Evolutionary conservation across 306 rosid species (phyloP).

Genomic region (Casuarina glauca): DNA sequence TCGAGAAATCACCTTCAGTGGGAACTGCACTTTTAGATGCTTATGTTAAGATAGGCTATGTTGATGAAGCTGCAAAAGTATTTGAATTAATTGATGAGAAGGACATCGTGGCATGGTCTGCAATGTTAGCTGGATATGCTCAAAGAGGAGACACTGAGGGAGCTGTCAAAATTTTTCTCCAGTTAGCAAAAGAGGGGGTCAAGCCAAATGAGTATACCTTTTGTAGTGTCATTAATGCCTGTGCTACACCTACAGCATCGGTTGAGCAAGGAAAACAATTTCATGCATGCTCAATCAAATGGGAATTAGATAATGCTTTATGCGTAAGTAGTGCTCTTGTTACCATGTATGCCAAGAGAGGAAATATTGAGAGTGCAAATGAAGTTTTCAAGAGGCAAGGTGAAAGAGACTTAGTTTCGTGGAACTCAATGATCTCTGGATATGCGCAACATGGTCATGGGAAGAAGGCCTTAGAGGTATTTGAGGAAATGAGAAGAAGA

Average conservation of each 20-base stretch:
- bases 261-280: slow-evolving; percentile 87
- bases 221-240: slow-evolving; percentile 75
- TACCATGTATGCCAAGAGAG: slow-evolving; percentile 92
- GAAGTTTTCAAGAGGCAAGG: slow-evolving; percentile 82
- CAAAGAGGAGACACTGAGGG: slow-evolving; percentile 67
- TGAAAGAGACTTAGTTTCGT: slow-evolving; percentile 87
- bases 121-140: slow-evolving; percentile 82
- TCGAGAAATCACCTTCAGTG: slow-evolving; percentile 68
- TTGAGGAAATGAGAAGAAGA: slow-evolving; percentile 58
- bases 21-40: slow-evolving; percentile 84
- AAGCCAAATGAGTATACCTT: slow-evolving; percentile 81
- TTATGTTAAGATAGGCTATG: slow-evolving; percentile 58
- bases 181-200: slow-evolving; percentile 57
- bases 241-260: slow-evolving; percentile 65
- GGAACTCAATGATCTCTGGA: slow-evolving; percentile 95
- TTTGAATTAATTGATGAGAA: slow-evolving; percentile 61
- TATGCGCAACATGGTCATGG: slow-evolving; percentile 89
- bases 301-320: slow-evolving; percentile 52
- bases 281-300: slow-evolving; percentile 71
- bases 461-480: slow-evolving; percentile 68
- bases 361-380: slow-evolving; percentile 77
- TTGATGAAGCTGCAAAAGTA: slow-evolving; percentile 55
- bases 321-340: slow-evolving; percentile 90
- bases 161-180: slow-evolving; percentile 58
- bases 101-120: slow-evolving; percentile 91